Evolutionary conservation across 2,329 filamentous ascomycete species (phyloP).

Genomic region (Blastomyces silverae): DNA sequence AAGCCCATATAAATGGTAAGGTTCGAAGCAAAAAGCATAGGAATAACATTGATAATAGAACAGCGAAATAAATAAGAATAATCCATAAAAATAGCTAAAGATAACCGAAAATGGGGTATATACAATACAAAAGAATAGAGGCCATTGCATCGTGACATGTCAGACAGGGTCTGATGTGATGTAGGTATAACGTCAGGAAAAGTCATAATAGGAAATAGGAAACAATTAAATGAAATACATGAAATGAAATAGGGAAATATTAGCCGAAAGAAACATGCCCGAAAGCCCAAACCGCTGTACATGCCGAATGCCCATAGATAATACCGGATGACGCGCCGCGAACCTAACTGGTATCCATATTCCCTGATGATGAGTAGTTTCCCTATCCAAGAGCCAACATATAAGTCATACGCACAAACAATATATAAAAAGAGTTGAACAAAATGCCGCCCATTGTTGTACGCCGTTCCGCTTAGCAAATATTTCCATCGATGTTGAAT

Average conservation of each 20-base stretch:
- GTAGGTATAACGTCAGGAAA: not conserved
- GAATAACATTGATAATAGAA: not conserved
- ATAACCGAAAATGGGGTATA: not conserved
- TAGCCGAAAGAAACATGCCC: not conserved
- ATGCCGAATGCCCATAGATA: not conserved
- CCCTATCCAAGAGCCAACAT: not conserved
- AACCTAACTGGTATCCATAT: not conserved
- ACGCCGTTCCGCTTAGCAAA: not conserved
- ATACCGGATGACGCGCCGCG: not conserved
- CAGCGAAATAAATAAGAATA: too few species aligned
- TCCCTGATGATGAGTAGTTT: not conserved
- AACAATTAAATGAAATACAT: not conserved
- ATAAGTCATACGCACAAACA: not conserved
- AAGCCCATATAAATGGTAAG: too few species aligned
- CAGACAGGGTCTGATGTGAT: not conserved
- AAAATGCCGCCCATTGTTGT: not conserved
- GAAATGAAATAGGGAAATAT: not conserved
- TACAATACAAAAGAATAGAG: not conserved
- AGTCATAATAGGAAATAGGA: not conserved
- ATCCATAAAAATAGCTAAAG: not conserved
- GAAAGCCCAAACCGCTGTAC: not conserved
- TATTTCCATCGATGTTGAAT: not conserved
- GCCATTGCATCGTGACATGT: not conserved
- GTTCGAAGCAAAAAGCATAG: not conserved
- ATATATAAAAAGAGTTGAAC: not conserved